phyloP scores from a whole-genome alignment of 257 asterid species.

The Petunia secreta region DNA sequence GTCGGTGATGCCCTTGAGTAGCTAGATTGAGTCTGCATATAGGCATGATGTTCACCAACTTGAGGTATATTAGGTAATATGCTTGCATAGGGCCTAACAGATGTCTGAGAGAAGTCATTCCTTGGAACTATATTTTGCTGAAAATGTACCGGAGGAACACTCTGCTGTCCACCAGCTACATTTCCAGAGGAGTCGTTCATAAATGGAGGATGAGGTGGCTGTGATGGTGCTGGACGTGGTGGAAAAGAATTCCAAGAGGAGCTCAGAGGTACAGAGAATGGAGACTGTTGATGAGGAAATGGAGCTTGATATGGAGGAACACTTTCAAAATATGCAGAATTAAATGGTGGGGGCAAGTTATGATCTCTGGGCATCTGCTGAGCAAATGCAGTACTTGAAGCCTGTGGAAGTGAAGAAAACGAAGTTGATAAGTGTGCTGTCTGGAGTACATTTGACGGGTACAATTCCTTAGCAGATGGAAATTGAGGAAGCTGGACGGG shows the following conservation, averaged over 20 bases:
- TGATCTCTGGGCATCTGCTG: constrained; percentile 46
- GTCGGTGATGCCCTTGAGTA: constrained; percentile 41
- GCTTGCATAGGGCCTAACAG: constrained; percentile 44
- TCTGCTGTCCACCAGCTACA: constrained; percentile 37
- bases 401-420: constrained; percentile 44
- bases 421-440: constrained; percentile 41
- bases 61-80: constrained; percentile 46
- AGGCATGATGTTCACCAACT: constrained; percentile 48
- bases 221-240: constrained; percentile 49
- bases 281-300: constrained; percentile 53
- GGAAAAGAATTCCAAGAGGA: constrained; percentile 55
- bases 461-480: constrained; percentile 34
- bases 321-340: constrained; percentile 37
- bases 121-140: constrained; percentile 52
- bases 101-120: constrained; percentile 47
- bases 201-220: constrained; percentile 41
- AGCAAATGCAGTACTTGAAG: constrained; percentile 40
- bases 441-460: constrained; percentile 40
- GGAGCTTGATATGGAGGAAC: constrained; percentile 56
- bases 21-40: constrained; percentile 41
- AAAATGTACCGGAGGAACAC: constrained; percentile 43
- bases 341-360: constrained; percentile 35
- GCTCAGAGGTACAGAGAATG: constrained; percentile 49
- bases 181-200: constrained; percentile 27
- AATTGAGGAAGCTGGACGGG: constrained; percentile 42